Evolutionary conservation across 2,329 filamentous ascomycete genomes (phyloP).

Genomic region (Diaporthe citrichinensis): DNA sequence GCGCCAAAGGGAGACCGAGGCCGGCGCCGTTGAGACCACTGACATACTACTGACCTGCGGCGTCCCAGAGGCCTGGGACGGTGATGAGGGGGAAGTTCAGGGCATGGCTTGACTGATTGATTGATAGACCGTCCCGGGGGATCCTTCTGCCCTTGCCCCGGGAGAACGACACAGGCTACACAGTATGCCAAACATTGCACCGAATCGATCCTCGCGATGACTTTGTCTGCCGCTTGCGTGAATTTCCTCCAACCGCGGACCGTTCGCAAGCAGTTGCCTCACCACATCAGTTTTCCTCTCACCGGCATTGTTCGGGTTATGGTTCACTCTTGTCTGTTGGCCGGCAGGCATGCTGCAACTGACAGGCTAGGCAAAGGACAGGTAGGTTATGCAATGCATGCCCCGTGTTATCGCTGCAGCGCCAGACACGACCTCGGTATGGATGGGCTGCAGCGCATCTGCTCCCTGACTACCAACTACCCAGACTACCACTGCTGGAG

Average conservation of each 20-base stretch:
- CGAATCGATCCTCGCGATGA: neutral
- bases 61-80: constrained; percentile 19
- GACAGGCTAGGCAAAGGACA: neutral
- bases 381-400: constrained; percentile 3
- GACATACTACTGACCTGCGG: neutral
- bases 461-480: neutral
- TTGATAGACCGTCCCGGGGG: constrained; percentile 13
- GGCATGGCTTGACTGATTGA: neutral
- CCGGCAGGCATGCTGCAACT: constrained; percentile 1
- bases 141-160: neutral
- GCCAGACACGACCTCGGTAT: constrained; percentile 5
- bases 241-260: neutral
- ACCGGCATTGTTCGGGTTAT: neutral
- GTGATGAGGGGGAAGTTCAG: neutral
- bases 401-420: constrained; percentile 8
- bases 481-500: neutral
- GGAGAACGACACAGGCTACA: neutral
- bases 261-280: constrained; percentile 25
- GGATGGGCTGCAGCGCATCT: neutral
- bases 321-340: neutral
- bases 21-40: constrained; percentile 23
- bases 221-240: neutral
- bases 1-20: constrained; percentile 11
- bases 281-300: neutral
- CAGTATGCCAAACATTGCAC: neutral